These are phyloP conservation scores for Podospora bellae-mahoneyi DNA, from an alignment of 495 filamentous ascomycete genomes.

Conservation along the genomic window DNA sequence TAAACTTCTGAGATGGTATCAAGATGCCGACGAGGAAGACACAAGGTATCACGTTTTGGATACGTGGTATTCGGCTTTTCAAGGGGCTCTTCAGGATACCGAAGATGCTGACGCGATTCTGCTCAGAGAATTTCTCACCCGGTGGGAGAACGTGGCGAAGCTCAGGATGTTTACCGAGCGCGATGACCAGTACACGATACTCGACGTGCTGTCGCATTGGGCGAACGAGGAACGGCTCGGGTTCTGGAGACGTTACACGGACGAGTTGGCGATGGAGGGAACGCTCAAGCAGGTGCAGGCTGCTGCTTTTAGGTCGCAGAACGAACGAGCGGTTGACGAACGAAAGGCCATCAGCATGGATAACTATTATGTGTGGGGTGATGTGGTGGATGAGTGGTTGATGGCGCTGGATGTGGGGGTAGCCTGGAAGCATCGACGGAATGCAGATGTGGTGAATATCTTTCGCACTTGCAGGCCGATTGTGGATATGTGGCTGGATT, in stretches of 20 bases:
- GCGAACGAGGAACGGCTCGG: conserved; percentile 24
- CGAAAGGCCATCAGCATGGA: conserved; percentile 22
- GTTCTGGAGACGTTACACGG: conserved; percentile 24
- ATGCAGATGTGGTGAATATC: conserved; percentile 28
- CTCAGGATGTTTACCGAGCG: conserved; percentile 21
- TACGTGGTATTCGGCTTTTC: conserved; percentile 16
- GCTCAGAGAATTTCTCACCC: conserved; percentile 18
- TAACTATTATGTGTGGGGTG: conserved; percentile 20
- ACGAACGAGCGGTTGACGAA: conserved; percentile 9
- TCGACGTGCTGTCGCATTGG: conserved; percentile 24
- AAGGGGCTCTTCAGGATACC: conserved; percentile 1
- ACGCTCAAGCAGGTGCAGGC: conserved; percentile 14
- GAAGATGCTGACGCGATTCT: conserved; percentile 23
- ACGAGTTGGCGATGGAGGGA: conserved; percentile 15
- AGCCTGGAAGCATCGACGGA: conserved; percentile 22
- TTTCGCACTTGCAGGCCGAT: conserved; percentile 29
- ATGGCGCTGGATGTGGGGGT: conserved; percentile 9
- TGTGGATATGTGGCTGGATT: conserved; percentile 29
- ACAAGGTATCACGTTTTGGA: conserved; percentile 14
- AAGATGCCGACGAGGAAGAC: conserved; percentile 12
- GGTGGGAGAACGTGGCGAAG: conserved; percentile 29
- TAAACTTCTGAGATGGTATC: conserved; percentile 22
- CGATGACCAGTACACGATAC: conserved; percentile 20
- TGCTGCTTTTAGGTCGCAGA: conserved; percentile 6
- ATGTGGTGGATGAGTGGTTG: conserved; percentile 26